Evolutionary conservation across 1,284 basidiomycete genomes (phyloP).

Genomic region (Puccinia hordei): DNA sequence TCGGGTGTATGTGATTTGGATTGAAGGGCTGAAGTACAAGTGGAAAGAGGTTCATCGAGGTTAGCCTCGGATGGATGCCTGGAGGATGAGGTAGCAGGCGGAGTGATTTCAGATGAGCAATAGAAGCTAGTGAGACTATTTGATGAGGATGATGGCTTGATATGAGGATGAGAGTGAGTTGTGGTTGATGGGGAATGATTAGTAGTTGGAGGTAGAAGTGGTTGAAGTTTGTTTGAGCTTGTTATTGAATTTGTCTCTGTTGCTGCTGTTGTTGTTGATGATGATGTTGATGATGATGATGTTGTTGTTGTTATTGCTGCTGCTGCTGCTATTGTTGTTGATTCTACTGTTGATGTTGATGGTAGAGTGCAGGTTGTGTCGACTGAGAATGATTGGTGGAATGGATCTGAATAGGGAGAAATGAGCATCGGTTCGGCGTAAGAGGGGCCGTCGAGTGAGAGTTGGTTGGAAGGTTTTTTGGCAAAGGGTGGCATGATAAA

Average conservation of each 20-base stretch:
- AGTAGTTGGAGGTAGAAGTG: not conserved
- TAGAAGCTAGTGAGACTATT: slow-evolving; percentile 52
- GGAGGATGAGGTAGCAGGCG: slow-evolving; percentile 9
- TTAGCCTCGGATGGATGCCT: slow-evolving; percentile 1
- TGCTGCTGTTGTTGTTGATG: slow-evolving; percentile 16
- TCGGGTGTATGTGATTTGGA: slow-evolving; percentile 5
- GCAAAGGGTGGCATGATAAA: slow-evolving; percentile 51
- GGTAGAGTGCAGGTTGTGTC: slow-evolving; percentile 28
- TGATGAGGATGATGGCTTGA: slow-evolving; percentile 54
- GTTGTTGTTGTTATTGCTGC: slow-evolving; percentile 51
- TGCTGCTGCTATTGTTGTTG: not conserved
- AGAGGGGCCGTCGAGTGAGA: slow-evolving; percentile 49
- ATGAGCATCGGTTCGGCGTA: slow-evolving; percentile 52
- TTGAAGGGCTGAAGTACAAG: not conserved
- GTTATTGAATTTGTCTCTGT: not conserved
- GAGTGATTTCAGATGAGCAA: slow-evolving; percentile 1
- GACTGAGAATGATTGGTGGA: slow-evolving; percentile 50
- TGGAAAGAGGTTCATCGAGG: not conserved
- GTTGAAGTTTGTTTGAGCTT: slow-evolving; percentile 7
- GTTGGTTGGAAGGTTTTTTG: slow-evolving; percentile 30
- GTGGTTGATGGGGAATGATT: not conserved
- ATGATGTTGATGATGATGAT: slow-evolving; percentile 45
- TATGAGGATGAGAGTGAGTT: slow-evolving; percentile 37
- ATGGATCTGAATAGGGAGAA: slow-evolving; percentile 38
- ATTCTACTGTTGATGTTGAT: slow-evolving; percentile 52